These are phyloP conservation scores for Suhomyces sp. DNA, from an alignment of 805 yeast species.

Conservation along the genomic window DNA sequence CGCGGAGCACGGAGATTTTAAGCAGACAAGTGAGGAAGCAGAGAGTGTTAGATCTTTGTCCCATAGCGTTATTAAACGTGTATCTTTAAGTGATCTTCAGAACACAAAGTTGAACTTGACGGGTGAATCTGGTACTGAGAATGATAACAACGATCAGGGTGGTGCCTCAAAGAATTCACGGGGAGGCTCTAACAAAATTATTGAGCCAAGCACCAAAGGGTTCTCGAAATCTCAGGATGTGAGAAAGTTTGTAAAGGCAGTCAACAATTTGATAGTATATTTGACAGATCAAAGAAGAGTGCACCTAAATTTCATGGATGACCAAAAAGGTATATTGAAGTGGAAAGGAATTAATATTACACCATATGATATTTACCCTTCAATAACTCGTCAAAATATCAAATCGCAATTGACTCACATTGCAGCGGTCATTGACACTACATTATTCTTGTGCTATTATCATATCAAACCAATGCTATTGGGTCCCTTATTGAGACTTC, in stretches of 20 bases:
- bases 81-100: constrained; percentile 20
- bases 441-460: constrained; percentile 72
- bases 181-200: constrained; percentile 5
- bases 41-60: constrained; percentile 13
- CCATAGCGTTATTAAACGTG: constrained; percentile 18
- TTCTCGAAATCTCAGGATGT: constrained; percentile 21
- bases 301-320: constrained; percentile 38
- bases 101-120: constrained; percentile 9
- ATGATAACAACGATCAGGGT: constrained; percentile 7
- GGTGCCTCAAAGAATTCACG: neutral
- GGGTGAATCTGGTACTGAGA: constrained; percentile 17
- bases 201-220: constrained; percentile 6
- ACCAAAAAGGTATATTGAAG: constrained; percentile 24
- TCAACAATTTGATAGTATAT: constrained; percentile 43
- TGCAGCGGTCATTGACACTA: constrained; percentile 66
- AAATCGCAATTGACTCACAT: constrained; percentile 24
- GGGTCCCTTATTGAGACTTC: constrained; percentile 77
- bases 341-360: constrained; percentile 50
- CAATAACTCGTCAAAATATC: constrained; percentile 19
- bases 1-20: constrained; percentile 8
- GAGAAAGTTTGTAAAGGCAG: constrained; percentile 33
- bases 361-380: constrained; percentile 42
- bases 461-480: constrained; percentile 68
- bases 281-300: constrained; percentile 55
- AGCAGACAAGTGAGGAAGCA: constrained; percentile 9